Conservation (phyloP, 768 basidiomycete species). For the Mycena polygramma region DNA sequence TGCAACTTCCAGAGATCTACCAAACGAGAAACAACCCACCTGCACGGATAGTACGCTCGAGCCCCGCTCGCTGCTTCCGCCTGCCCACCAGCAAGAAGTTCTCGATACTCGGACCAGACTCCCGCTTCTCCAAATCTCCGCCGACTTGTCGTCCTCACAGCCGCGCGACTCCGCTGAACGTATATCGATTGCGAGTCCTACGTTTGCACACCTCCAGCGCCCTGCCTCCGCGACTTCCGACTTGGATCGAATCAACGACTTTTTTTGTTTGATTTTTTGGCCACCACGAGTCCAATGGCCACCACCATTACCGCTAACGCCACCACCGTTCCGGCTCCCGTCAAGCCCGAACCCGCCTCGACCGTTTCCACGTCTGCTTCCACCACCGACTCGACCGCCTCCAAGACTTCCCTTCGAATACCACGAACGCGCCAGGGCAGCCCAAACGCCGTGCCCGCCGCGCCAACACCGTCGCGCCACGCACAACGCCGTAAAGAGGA, state of each 20-base stretch:
- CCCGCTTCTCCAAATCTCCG: not conserved
- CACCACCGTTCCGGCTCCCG: not conserved
- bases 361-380: too few relatives aligned
- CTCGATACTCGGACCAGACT: not conserved
- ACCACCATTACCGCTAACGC: not conserved
- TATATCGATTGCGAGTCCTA: not conserved
- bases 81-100: too few relatives aligned
- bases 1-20: not conserved
- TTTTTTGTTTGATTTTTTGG: too few relatives aligned
- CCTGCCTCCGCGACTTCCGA: not conserved
- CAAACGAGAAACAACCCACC: too few relatives aligned
- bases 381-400: not conserved
- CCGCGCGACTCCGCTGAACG: not conserved
- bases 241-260: not conserved
- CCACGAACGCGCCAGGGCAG: constrained; percentile 41
- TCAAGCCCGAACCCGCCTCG: not conserved
- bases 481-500: constrained; percentile 97
- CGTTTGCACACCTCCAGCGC: not conserved
- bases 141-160: not conserved
- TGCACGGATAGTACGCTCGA: constrained; percentile 67
- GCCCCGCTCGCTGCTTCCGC: constrained; percentile 65
- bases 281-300: too few relatives aligned
- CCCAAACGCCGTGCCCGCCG: constrained; percentile 80
- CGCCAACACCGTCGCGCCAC: too few relatives aligned
- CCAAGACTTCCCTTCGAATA: not conserved